Evolutionary conservation across 2,329 filamentous ascomycete species (phyloP).

Genomic region (Mariannaea elegans): DNA sequence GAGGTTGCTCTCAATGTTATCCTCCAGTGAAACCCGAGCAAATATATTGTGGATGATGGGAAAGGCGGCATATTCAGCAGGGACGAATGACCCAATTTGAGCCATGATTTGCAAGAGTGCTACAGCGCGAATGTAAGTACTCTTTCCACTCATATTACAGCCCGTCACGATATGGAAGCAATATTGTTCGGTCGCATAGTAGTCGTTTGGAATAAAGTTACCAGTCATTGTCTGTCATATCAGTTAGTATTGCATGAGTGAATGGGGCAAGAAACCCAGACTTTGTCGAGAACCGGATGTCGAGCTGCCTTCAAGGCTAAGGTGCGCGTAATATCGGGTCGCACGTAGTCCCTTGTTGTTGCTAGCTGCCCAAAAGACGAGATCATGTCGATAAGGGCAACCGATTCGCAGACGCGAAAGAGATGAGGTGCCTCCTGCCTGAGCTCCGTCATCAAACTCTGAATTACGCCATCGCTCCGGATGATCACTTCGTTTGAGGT

Average conservation of each 20-base stretch:
- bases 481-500: constrained; percentile 85
- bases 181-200: constrained; percentile 81
- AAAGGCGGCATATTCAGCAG: constrained; percentile 83
- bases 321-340: constrained; percentile 73
- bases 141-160: constrained; percentile 98
- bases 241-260: constrained; percentile 21
- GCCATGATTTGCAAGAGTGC: constrained; percentile 92
- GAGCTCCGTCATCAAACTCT: constrained; percentile 76
- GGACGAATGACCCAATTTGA: constrained; percentile 90
- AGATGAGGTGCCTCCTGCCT: constrained; percentile 75
- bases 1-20: constrained; percentile 88
- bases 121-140: constrained; percentile 88
- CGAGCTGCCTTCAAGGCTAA: constrained; percentile 78
- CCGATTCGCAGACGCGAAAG: constrained; percentile 85
- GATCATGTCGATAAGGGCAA: constrained; percentile 89
- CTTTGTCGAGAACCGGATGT: constrained; percentile 82
- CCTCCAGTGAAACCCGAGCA: constrained; percentile 85
- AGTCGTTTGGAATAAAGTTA: constrained; percentile 87
- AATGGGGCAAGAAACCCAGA: constrained; percentile 30
- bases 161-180: constrained; percentile 95
- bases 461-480: constrained; percentile 81
- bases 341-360: constrained; percentile 66
- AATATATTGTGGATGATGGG: constrained; percentile 86
- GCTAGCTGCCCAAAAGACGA: constrained; percentile 78
- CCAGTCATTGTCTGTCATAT: constrained; percentile 63